Percentiles rank a stretch among this genome's conserved stretches.
phyloP scores from a whole-genome alignment of 139 green algal genomes.

The Picochlorum sp. region DNA sequence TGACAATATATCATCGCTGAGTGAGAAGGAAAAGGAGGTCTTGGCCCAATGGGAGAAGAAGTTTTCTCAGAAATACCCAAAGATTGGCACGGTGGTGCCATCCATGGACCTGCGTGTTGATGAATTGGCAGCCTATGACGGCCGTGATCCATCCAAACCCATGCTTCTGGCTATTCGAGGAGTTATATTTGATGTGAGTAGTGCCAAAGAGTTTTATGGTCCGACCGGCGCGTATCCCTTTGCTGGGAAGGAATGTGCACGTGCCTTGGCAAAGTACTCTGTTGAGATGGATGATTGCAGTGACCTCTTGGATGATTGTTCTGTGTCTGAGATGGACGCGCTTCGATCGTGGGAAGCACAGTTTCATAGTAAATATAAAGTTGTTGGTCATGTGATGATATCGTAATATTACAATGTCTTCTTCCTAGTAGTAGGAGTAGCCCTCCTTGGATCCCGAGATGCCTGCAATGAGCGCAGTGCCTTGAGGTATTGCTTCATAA shows the following conservation, averaged over 20 bases:
- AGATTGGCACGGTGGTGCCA: constrained; percentile 56
- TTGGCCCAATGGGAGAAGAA: constrained; percentile 43
- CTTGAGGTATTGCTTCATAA: constrained; percentile 23
- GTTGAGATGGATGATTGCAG: constrained; percentile 58
- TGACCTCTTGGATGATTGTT: constrained; percentile 47
- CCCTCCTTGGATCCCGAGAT: constrained; percentile 10
- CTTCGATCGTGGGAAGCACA: constrained; percentile 65
- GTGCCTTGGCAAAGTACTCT: constrained; percentile 71
- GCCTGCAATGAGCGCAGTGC: constrained; percentile 2
- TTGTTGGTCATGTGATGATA: constrained; percentile 37
- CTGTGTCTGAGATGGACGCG: constrained; percentile 48
- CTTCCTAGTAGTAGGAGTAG: neutral
- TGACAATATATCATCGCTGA: constrained; percentile 31
- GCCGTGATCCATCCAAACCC: constrained; percentile 39
- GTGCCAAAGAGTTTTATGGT: constrained; percentile 63
- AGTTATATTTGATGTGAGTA: constrained; percentile 63
- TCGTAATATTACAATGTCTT: neutral
- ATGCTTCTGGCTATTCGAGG: constrained; percentile 67
- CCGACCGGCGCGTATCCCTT: constrained; percentile 79
- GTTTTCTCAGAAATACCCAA: constrained; percentile 40
- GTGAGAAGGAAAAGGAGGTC: constrained; percentile 26
- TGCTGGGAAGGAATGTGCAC: constrained; percentile 65
- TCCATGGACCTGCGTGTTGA: constrained; percentile 40
- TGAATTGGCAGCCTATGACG: constrained; percentile 56
- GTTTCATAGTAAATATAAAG: constrained; percentile 64